A percentile compares a stretch with the other conserved stretches of the same genome.
Conservation (phyloP, 2,329 filamentous ascomycete species). For the Fusarium napiforme region DNA sequence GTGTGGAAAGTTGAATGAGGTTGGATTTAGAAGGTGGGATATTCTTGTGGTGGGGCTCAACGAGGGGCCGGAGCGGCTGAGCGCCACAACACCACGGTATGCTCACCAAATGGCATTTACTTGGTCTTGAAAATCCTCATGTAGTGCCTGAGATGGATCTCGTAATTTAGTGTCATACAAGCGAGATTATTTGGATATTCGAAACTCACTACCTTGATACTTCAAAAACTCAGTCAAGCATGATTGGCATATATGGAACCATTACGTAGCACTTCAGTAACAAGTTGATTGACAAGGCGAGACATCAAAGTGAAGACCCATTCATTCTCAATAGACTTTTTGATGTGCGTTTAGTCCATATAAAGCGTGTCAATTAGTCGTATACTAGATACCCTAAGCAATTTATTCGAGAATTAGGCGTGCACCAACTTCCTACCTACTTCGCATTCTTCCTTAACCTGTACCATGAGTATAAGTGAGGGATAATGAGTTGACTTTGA, state of each 20-base stretch:
- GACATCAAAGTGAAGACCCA: background rate
- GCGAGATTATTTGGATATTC: background rate
- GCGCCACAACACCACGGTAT: conserved; percentile 24
- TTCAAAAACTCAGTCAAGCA: background rate
- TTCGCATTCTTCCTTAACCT: background rate
- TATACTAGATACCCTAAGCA: background rate
- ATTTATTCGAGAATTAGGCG: background rate
- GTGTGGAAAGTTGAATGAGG: conserved; percentile 32
- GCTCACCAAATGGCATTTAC: background rate
- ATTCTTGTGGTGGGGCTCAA: conserved; percentile 34
- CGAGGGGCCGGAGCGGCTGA: conserved; percentile 11
- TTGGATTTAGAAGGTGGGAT: conserved; percentile 31
- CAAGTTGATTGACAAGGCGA: background rate
- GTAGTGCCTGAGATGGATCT: background rate
- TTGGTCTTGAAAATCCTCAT: background rate
- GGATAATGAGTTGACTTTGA: background rate
- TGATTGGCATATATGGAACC: background rate
- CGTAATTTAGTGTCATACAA: background rate
- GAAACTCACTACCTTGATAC: background rate
- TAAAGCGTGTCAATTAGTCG: background rate
- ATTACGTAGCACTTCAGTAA: background rate
- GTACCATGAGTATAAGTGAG: background rate
- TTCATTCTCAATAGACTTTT: background rate
- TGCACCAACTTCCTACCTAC: background rate
- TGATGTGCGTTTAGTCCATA: background rate